These are phyloP conservation scores for Ascochyta viciae-villosae DNA, from an alignment of 2,329 filamentous ascomycete genomes.

Conservation along the genomic window DNA sequence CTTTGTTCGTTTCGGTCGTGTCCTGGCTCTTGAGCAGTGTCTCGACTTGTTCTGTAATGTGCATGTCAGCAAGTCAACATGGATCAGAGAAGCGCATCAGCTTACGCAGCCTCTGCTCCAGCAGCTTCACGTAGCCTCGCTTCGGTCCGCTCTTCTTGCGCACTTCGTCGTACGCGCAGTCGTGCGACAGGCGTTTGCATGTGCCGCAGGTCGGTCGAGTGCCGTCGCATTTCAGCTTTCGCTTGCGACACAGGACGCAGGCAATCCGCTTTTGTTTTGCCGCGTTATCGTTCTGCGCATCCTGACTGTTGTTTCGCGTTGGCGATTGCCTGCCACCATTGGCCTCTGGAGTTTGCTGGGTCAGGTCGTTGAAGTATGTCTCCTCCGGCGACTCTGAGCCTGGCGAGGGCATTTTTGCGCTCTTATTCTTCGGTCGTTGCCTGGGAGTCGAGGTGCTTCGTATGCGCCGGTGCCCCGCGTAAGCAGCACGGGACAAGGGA, in stretches of 20 bases:
- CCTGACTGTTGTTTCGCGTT: slow-evolving; percentile 51
- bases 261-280: slow-evolving; percentile 80
- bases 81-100: slow-evolving; percentile 17
- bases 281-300: slow-evolving; percentile 53
- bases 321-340: slow-evolving; percentile 35
- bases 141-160: slow-evolving; percentile 94
- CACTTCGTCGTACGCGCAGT: slow-evolving; percentile 90
- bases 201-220: slow-evolving; percentile 85
- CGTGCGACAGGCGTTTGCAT: slow-evolving; percentile 83
- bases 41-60: slow-evolving; percentile 81
- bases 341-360: slow-evolving; percentile 49
- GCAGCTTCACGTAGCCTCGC: slow-evolving; percentile 89
- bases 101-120: slow-evolving; percentile 91
- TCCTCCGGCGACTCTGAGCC: slow-evolving; percentile 52
- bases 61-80: slow-evolving; percentile 14
- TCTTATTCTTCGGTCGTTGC: neutral
- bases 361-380: slow-evolving; percentile 64
- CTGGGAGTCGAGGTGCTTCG: slow-evolving; percentile 12
- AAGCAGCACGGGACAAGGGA: slow-evolving; percentile 7
- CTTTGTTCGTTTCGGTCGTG: slow-evolving; percentile 45
- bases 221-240: slow-evolving; percentile 91
- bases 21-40: slow-evolving; percentile 85
- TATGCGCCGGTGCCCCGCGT: slow-evolving; percentile 8
- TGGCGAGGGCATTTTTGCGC: slow-evolving; percentile 37
- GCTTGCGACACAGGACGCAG: slow-evolving; percentile 90